A percentile compares a stretch with the other conserved stretches of the same genome.
phyloP scores from a whole-genome alignment of 805 yeast species.

The Jamesozyma rosinii region DNA sequence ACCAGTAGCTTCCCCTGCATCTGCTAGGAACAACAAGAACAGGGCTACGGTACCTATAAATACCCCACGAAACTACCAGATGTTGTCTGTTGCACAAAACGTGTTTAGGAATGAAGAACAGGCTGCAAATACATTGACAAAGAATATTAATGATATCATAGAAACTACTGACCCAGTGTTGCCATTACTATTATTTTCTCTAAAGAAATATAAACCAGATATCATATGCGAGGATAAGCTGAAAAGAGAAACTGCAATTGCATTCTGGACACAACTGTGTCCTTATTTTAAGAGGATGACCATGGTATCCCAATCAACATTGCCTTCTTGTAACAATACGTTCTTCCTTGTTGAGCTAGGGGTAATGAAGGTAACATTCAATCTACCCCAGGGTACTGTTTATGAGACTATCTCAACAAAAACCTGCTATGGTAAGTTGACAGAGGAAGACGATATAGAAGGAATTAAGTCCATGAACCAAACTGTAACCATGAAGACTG shows the following conservation, averaged over 20 bases:
- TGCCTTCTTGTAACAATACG: constrained; percentile 24
- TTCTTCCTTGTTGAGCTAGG: constrained; percentile 55
- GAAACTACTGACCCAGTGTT: constrained; percentile 19
- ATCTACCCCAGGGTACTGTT: constrained; percentile 36
- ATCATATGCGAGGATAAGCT: constrained; percentile 18
- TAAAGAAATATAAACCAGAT: constrained; percentile 24
- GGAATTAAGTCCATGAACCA: constrained; percentile 5
- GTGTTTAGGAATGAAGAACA: constrained; percentile 26
- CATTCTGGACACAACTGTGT: constrained; percentile 58
- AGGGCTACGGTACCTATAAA: constrained; percentile 19
- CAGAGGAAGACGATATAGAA: constrained; percentile 6
- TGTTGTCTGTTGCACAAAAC: constrained; percentile 34
- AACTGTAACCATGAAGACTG: constrained; percentile 44
- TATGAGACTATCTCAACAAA: constrained; percentile 43
- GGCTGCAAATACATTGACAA: constrained; percentile 10
- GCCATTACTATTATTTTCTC: constrained; percentile 22
- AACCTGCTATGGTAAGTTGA: constrained; percentile 45
- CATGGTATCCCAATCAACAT: constrained; percentile 43
- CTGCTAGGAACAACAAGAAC: neutral
- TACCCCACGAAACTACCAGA: constrained; percentile 37
- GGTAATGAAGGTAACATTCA: constrained; percentile 42
- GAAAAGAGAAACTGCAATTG: constrained; percentile 33
- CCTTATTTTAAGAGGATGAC: constrained; percentile 46
- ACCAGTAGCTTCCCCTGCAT: neutral
- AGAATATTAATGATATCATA: constrained; percentile 1